Evolutionary conservation across 176 grass and related monocot genomes (phyloP).

Genomic region (Oryza glaberrima): DNA sequence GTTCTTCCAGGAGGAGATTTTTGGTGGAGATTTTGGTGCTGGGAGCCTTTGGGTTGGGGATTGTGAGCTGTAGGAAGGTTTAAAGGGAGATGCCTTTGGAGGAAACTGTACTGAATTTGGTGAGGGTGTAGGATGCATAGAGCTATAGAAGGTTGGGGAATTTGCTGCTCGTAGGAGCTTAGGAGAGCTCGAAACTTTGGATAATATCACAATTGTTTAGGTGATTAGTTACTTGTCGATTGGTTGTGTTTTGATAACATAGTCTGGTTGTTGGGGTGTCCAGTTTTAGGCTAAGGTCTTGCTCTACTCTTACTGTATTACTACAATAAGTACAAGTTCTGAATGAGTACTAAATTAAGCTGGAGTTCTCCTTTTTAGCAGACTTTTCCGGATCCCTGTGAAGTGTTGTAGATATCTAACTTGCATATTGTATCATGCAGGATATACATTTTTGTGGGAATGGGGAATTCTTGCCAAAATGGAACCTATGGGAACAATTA

Average conservation of each 20-base stretch:
- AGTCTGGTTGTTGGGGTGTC: background rate
- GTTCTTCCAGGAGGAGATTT: too few relatives aligned
- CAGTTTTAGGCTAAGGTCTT: background rate
- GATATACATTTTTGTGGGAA: constrained; percentile 6
- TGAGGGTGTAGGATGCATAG: background rate
- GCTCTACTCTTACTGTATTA: background rate
- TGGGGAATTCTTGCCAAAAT: constrained; percentile 50
- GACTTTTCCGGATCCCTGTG: background rate
- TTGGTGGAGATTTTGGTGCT: background rate
- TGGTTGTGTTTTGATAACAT: background rate
- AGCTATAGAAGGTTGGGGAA: background rate
- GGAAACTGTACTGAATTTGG: background rate
- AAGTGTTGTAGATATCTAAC: background rate
- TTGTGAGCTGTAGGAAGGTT: background rate
- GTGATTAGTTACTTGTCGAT: background rate
- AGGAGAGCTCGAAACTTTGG: background rate
- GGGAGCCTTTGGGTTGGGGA: background rate
- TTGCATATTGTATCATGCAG: background rate
- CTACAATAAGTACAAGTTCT: background rate
- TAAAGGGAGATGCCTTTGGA: background rate
- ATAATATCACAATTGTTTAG: background rate
- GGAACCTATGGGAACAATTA: constrained; percentile 31
- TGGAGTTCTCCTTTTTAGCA: background rate
- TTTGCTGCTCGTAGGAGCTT: background rate
- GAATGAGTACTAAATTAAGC: background rate